phyloP scores from a whole-genome alignment of 306 rosid genomes.

The Geum urbanum region DNA sequence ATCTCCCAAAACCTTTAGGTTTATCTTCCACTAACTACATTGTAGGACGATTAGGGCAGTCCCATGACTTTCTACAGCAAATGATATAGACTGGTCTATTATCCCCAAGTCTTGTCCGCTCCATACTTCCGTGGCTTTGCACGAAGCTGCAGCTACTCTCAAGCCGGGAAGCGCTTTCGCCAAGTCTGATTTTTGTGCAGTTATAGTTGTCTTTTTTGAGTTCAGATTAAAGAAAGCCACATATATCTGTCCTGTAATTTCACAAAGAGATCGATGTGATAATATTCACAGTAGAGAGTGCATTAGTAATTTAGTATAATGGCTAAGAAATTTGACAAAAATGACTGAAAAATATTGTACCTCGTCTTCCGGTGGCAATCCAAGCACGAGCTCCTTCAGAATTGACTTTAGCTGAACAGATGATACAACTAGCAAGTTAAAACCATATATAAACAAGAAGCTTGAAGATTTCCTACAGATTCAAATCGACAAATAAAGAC shows the following conservation, averaged over 20 bases:
- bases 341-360: slow-evolving; percentile 21
- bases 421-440: slow-evolving; percentile 25
- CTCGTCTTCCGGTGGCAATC: slow-evolving; percentile 77
- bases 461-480: slow-evolving; percentile 5
- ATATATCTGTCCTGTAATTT: slow-evolving; percentile 54
- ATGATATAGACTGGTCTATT: slow-evolving; percentile 32
- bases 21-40: slow-evolving; percentile 23
- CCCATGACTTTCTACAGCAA: slow-evolving; percentile 50
- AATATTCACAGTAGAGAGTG: background rate
- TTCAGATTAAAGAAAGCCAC: slow-evolving; percentile 69
- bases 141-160: slow-evolving; percentile 26
- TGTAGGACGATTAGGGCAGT: slow-evolving; percentile 52
- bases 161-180: slow-evolving; percentile 38
- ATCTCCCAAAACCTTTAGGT: background rate
- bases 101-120: slow-evolving; percentile 40
- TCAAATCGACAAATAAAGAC: slow-evolving; percentile 3
- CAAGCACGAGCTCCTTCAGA: slow-evolving; percentile 62
- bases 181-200: slow-evolving; percentile 45
- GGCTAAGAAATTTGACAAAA: slow-evolving; percentile 1
- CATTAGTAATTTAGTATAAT: no score
- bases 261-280: background rate
- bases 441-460: background rate
- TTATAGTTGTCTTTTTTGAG: slow-evolving; percentile 34
- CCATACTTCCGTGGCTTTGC: slow-evolving; percentile 63
- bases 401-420: slow-evolving; percentile 42